Percentiles rank a stretch among this genome's conserved stretches.
Conservation (phyloP, 2,329 filamentous ascomycete species). For the Malbranchea zuffiana region DNA sequence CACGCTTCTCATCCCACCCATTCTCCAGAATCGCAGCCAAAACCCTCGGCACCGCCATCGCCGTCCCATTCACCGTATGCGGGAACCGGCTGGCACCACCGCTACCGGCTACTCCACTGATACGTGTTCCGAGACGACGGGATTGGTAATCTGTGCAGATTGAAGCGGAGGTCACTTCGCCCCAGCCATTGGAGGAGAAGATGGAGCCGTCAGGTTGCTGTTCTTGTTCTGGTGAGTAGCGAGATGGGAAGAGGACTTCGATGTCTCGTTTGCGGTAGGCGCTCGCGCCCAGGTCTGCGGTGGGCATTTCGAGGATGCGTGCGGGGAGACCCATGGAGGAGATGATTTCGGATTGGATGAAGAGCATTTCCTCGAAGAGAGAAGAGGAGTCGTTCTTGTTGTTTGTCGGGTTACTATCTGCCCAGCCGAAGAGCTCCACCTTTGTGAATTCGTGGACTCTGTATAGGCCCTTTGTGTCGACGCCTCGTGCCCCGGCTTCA, state of each 20-base stretch:
- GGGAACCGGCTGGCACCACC: conserved; percentile 50
- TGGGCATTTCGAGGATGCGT: conserved; percentile 86
- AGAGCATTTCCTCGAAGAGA: conserved; percentile 75
- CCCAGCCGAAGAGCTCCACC: conserved; percentile 96
- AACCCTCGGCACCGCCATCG: conserved; percentile 79
- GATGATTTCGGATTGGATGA: conserved; percentile 77
- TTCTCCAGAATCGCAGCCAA: conserved; percentile 83
- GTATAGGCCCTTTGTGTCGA: conserved; percentile 88
- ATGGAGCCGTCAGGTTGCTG: conserved; percentile 20
- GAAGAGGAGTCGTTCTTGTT: conserved; percentile 20
- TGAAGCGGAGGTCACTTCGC: conserved; percentile 82
- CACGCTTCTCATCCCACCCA: conserved; percentile 64
- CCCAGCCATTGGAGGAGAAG: conserved; percentile 53
- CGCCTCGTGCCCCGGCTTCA: conserved; percentile 80
- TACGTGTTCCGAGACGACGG: conserved; percentile 64
- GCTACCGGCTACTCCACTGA: conserved; percentile 45
- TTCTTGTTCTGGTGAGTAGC: conserved; percentile 9
- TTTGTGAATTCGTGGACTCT: conserved; percentile 98
- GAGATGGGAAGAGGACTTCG: conserved; percentile 83
- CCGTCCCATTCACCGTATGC: conserved; percentile 88
- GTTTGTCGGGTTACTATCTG: conserved; percentile 28
- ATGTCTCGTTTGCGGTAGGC: conserved; percentile 84
- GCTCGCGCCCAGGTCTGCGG: conserved; percentile 75
- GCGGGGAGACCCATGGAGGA: conserved; percentile 66
- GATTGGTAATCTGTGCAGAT: conserved; percentile 94